Evolutionary conservation across 441 rosid genomes (phyloP), one percentile per base, ranked within the genome.

Genomic region (Euphorbia celastroides): DNA sequence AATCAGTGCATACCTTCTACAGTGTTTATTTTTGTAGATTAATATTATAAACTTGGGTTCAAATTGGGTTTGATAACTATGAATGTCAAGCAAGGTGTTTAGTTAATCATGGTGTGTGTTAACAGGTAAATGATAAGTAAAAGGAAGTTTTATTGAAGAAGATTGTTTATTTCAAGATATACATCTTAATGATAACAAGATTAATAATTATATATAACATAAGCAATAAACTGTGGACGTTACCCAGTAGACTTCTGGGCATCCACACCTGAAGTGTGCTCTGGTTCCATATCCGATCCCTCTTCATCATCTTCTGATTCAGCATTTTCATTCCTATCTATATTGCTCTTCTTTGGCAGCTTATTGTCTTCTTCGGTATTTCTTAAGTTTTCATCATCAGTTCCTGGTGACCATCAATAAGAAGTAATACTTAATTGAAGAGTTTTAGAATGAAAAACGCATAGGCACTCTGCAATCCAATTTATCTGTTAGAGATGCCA

Each of bases 231-330:
- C 60, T 66, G 12, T 42, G 41, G 44, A 69, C 59, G 57, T 59
- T 70, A 87, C 94, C 90, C 81, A 59, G 77, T 23, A 62, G 51
- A 67, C 54, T 20, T 48, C 60, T 75, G 81, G 67, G 68, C 74
- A 70, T 42, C 57, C 61, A 78, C 75, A 61, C 44, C 77, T 72
- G 69, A 62, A 60, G 68, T 80, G 51, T 66, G 75, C 61, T 84
- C 92, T 71, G 79, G 78, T 64, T 83, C 85, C 16, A 84, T 44
- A 65, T 86, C 85, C 66, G 60, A 77, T 58, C 68, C 79, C 42
- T 75, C 79, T 12, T 52, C 58, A 63, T 77, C 86, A 68, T 78
- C 79, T 56, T 80, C 91, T 62, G 73, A 74, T 62, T 75, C 82
- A 65, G 57, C 71, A 74, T 76, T 77, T 69, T 73, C 79, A 72